Base-by-base conservation (phyloP, 139 green algal genomes). In the Monoraphidium neglectum region DNA sequence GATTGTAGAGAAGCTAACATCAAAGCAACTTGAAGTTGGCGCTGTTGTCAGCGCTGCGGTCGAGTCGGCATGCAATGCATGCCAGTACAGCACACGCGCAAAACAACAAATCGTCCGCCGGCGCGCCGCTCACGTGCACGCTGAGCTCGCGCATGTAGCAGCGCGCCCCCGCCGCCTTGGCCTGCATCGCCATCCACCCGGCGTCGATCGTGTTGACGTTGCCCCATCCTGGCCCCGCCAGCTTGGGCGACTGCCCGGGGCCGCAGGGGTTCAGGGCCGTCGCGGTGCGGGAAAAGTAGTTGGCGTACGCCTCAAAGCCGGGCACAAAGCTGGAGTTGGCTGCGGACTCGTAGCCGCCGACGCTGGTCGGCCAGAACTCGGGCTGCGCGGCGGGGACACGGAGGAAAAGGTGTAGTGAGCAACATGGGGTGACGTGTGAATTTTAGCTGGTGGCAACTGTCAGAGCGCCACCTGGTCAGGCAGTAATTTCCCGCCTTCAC, bases 121-220 rank as follows among this genome's bases (percentile, higher is more conserved):
- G 28, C 37, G 59, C 59, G 24, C 28, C 61, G 6, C 67, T 69
- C 56, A 61, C 66, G 57, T 77, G 72, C 33, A 64, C 68, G 72
- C 68, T 80, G 21, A 51, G 40, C 54, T 80, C 75, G 30, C 54
- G 49, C 5, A 80, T 40, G 38, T 68, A 74, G 54, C 75, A 80
- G 43, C 43, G 43, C 43, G 43, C 43, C 43, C 43, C 43, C 43
- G 43, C 8, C 43, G 43, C 43, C 43, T 51, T 51, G 43, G 43
- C 43, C 43, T 51, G 43, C 43, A 62, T 61, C 5, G 30, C 54
- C 26, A 80, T 54, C 75, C 65, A 80, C 62, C n/a, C 54, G 28
- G 66, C 51, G 38, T 80, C 75, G 46, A 74, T 66, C 3, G 75
- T 80, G 75, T 80, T 80, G 15, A 80, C 75, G 43, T 80, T 80